Evolutionary conservation across 768 basidiomycete species (phyloP).

Genomic region (Trametes sanguinea): DNA sequence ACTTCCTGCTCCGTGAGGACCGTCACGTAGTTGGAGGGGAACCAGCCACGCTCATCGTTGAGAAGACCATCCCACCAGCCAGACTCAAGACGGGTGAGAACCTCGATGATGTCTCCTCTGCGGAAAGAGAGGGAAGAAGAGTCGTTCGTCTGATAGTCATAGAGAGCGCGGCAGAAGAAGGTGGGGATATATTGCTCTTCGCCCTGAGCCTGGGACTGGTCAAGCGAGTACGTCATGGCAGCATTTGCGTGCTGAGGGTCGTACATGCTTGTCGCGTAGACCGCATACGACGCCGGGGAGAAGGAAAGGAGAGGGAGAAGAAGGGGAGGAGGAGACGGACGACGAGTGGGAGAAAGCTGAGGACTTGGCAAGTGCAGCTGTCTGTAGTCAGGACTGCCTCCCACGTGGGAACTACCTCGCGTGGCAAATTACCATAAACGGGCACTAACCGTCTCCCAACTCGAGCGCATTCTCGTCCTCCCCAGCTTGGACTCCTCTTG

Average conservation of each 20-base stretch:
- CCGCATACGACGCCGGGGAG: constrained; percentile 17
- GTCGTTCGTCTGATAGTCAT: constrained; percentile 89
- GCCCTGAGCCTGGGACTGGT: constrained; percentile 9
- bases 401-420: constrained; percentile 11
- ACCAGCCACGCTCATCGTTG: constrained; percentile 90
- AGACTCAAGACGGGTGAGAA: constrained; percentile 84
- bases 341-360: constrained; percentile 7
- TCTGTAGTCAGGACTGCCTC: constrained; percentile 15
- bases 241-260: constrained; percentile 20
- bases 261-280: constrained; percentile 21
- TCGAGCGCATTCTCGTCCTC: neutral
- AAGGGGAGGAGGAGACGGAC: constrained; percentile 8
- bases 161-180: constrained; percentile 89
- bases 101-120: constrained; percentile 90
- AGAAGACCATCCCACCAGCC: constrained; percentile 99
- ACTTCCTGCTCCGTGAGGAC: constrained; percentile 80
- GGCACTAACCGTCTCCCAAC: too few species aligned
- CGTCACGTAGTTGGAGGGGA: constrained; percentile 94
- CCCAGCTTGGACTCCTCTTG: neutral
- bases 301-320: neutral
- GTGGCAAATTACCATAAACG: too few species aligned
- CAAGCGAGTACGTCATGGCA: constrained; percentile 14
- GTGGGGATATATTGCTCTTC: constrained; percentile 66
- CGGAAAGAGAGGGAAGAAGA: constrained; percentile 86
- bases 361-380: neutral